Evolutionary conservation across 345 rosid species (phyloP).

Genomic region (Noccaea bulbosa): DNA sequence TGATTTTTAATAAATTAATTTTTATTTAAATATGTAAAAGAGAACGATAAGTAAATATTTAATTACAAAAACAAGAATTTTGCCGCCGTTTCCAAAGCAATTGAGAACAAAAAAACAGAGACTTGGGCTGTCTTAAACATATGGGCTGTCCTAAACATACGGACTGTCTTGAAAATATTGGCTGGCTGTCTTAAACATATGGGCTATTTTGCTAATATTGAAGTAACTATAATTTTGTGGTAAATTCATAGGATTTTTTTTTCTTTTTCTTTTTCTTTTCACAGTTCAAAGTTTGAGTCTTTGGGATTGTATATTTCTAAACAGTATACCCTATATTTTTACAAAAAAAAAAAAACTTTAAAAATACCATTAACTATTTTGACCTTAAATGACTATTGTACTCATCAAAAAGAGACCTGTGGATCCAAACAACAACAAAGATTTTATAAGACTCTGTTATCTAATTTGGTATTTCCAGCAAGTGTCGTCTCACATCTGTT

Average conservation of each 20-base stretch:
- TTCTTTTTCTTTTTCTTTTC: too few species aligned
- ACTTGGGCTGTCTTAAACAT: not conserved
- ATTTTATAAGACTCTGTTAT: constrained; percentile 1
- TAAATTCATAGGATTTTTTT: too few species aligned
- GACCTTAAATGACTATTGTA: constrained; percentile 21
- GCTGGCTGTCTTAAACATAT: not conserved
- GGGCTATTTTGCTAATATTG: constrained; percentile 4
- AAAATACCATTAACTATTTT: not conserved
- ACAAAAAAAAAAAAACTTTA: too few species aligned
- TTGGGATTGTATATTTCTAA: too few species aligned
- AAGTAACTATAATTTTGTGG: too few species aligned
- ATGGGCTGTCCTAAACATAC: not conserved
- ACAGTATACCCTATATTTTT: too few species aligned
- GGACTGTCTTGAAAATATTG: constrained; percentile 6
- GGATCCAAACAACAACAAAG: constrained; percentile 15
- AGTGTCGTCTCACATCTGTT: constrained; percentile 29
- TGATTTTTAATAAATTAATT: not conserved
- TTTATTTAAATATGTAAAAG: not conserved
- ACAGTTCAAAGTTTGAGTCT: too few species aligned
- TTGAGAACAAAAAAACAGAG: not conserved
- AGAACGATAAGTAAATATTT: too few species aligned
- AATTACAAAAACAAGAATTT: not conserved
- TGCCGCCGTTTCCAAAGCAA: constrained; percentile 34
- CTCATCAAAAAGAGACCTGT: not conserved
- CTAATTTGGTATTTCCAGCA: constrained; percentile 2